These are phyloP conservation scores for Chlorella ohadii DNA, from an alignment of 139 green algal genomes.

Conservation along the genomic window DNA sequence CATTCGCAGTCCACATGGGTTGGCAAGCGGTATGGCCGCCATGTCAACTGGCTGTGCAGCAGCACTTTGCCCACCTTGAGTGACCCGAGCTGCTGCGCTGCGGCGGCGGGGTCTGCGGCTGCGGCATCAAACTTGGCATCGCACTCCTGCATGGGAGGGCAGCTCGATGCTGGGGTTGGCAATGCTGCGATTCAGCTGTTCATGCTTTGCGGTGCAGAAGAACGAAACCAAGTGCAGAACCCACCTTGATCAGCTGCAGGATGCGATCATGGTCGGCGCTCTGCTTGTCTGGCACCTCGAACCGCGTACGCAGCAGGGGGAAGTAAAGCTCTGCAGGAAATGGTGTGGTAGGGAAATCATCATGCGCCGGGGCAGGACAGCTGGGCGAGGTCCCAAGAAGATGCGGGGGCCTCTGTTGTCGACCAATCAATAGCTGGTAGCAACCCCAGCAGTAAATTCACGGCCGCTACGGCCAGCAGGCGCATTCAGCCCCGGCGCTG, in stretches of 20 bases:
- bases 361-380: neutral
- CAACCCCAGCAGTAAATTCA: too few relatives aligned
- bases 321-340: constrained; percentile 16
- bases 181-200: too few relatives aligned
- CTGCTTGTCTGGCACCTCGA: constrained; percentile 3
- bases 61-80: neutral
- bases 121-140: neutral
- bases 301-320: constrained; percentile 22
- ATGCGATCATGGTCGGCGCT: constrained; percentile 11
- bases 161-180: neutral
- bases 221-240: too few relatives aligned
- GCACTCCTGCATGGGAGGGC: neutral
- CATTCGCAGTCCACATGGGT: too few relatives aligned
- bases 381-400: too few relatives aligned
- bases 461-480: too few relatives aligned
- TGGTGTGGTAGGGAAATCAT: neutral
- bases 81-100: neutral
- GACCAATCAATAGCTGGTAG: too few relatives aligned
- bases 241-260: neutral
- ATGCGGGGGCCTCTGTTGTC: too few relatives aligned
- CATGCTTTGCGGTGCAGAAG: too few relatives aligned
- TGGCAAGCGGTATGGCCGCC: too few relatives aligned
- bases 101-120: neutral
- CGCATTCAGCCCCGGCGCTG: too few relatives aligned
- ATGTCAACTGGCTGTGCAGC: too few relatives aligned